phyloP scores from a whole-genome alignment of 2,329 filamentous ascomycete genomes.

The Phyllosticta ampelicida region DNA sequence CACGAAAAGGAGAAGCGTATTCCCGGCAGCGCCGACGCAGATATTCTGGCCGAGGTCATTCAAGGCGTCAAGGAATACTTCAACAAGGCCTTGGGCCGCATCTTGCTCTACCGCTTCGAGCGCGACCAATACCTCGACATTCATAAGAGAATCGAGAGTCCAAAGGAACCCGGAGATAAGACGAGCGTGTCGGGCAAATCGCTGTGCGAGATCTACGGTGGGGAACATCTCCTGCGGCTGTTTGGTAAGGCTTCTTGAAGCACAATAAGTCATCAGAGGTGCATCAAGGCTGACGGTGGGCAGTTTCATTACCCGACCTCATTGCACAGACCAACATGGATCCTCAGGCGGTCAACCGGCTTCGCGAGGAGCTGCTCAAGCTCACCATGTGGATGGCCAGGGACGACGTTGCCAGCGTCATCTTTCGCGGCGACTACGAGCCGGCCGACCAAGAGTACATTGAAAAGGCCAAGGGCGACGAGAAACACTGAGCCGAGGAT shows the following conservation, averaged over 20 bases:
- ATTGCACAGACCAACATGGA: constrained; percentile 99
- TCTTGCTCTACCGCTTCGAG: constrained; percentile 90
- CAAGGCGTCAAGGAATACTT: constrained; percentile 87
- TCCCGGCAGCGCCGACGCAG: constrained; percentile 58
- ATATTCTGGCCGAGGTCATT: constrained; percentile 83
- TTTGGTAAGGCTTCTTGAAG: constrained; percentile 52
- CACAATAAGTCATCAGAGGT: background rate
- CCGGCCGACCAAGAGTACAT: constrained; percentile 60
- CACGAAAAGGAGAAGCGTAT: constrained; percentile 58
- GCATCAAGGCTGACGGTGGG: constrained; percentile 1
- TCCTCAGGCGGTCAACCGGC: constrained; percentile 72
- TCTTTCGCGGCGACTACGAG: constrained; percentile 71
- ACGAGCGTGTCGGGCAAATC: constrained; percentile 38
- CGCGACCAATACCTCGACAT: constrained; percentile 76
- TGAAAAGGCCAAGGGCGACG: constrained; percentile 47
- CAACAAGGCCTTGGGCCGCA: constrained; percentile 75
- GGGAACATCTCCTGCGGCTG: constrained; percentile 80
- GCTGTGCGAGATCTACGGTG: constrained; percentile 63
- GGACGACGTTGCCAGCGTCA: constrained; percentile 52
- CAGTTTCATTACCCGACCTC: constrained; percentile 77
- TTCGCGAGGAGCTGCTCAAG: constrained; percentile 80
- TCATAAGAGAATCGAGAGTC: constrained; percentile 55
- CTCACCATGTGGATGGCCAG: constrained; percentile 78
- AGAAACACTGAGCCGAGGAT: constrained; percentile 2
- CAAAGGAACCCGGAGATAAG: constrained; percentile 23